These are phyloP conservation scores for Beauveria scarabaeidicola DNA, from an alignment of 2,329 filamentous ascomycete genomes.

Conservation along the genomic window DNA sequence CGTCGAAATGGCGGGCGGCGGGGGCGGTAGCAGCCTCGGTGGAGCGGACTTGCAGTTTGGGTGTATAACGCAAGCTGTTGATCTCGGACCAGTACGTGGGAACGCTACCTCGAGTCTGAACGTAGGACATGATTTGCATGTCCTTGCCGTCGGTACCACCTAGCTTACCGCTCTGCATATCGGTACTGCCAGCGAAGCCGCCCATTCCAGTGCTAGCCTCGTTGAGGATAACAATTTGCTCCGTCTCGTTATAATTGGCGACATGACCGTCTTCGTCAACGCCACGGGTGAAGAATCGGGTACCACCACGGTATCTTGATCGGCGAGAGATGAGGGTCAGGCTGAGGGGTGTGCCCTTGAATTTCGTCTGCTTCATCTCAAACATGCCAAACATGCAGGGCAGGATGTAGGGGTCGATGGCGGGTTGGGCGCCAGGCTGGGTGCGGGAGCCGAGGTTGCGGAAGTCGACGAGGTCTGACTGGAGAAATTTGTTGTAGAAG, in stretches of 20 bases:
- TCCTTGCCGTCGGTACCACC: constrained; percentile 56
- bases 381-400: constrained; percentile 96
- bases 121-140: constrained; percentile 84
- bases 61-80: constrained; percentile 86
- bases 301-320: constrained; percentile 81
- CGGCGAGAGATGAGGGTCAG: constrained; percentile 82
- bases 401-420: constrained; percentile 82
- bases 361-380: constrained; percentile 75
- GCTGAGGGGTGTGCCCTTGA: constrained; percentile 79
- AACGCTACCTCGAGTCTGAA: constrained; percentile 93
- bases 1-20: constrained; percentile 78
- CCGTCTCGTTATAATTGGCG: constrained; percentile 99
- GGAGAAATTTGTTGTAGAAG: constrained; percentile 96
- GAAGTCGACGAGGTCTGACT: constrained; percentile 86
- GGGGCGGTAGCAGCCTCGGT: constrained; percentile 73
- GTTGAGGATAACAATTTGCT: constrained; percentile 85
- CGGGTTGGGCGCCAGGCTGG: constrained; percentile 61
- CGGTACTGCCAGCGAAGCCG: constrained; percentile 69
- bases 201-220: constrained; percentile 66
- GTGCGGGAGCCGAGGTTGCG: constrained; percentile 55
- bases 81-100: constrained; percentile 95
- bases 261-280: constrained; percentile 90
- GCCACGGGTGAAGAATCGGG: constrained; percentile 89
- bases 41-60: constrained; percentile 78
- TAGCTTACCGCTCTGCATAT: constrained; percentile 66